phyloP scores from a whole-genome alignment of 2,329 filamentous ascomycete genomes.

The Colletotrichum destructivum region DNA sequence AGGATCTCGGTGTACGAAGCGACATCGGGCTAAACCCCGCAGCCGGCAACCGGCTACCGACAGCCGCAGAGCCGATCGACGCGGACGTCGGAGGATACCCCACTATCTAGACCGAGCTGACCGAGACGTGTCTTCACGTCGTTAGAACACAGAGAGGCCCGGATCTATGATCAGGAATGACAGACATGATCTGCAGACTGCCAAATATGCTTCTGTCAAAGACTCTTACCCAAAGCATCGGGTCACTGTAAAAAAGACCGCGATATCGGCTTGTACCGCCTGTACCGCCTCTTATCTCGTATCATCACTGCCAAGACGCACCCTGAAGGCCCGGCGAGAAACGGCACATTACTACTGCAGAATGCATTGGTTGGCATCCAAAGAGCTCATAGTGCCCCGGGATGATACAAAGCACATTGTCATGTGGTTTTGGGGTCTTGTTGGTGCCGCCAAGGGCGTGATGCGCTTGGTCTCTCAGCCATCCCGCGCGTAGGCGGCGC shows the following conservation, averaged over 20 bases:
- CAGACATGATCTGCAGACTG: slow-evolving; percentile 21
- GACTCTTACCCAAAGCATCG: slow-evolving; percentile 11
- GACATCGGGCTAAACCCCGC: slow-evolving; percentile 39
- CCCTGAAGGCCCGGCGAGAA: not conserved
- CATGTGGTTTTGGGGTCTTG: not conserved
- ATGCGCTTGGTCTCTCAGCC: slow-evolving; percentile 19
- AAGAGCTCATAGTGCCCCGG: slow-evolving; percentile 1
- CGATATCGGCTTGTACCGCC: not conserved
- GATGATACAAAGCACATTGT: not conserved
- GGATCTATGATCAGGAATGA: slow-evolving; percentile 2
- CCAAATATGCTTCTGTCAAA: slow-evolving; percentile 8
- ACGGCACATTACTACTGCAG: not conserved
- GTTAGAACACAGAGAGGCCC: not conserved
- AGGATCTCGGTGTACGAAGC: slow-evolving; percentile 39
- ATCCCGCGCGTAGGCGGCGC: slow-evolving; percentile 19
- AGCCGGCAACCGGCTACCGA: slow-evolving; percentile 35
- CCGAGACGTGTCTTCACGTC: slow-evolving; percentile 21
- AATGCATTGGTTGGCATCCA: not conserved
- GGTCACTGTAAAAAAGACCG: not conserved
- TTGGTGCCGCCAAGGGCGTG: slow-evolving; percentile 15
- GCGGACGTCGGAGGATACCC: slow-evolving; percentile 38
- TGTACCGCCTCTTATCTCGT: not conserved
- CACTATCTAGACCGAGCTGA: slow-evolving; percentile 38
- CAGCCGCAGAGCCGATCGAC: slow-evolving; percentile 38
- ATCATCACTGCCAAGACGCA: slow-evolving; percentile 4